Conservation (phyloP, 306 rosid genomes). For the Castanea mollissima region DNA sequence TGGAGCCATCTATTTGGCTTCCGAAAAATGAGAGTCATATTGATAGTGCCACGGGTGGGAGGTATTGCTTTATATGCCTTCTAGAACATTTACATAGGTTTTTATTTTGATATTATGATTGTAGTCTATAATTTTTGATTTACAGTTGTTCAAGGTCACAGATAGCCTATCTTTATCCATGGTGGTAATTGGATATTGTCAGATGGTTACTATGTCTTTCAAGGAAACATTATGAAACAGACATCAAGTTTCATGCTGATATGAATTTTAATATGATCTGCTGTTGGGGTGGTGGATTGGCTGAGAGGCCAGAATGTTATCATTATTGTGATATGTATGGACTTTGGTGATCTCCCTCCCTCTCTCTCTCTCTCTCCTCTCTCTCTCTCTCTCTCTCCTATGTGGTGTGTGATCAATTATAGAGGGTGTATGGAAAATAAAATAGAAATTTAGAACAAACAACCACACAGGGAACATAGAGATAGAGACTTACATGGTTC, state of each 20-base stretch:
- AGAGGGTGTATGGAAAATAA: not conserved
- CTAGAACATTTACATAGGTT: conserved; percentile 5
- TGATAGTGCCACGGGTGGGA: conserved; percentile 79
- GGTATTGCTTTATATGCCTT: conserved; percentile 39
- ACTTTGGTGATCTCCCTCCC: conserved; percentile 57
- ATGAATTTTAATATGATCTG: conserved; percentile 94
- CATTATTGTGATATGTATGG: conserved; percentile 83
- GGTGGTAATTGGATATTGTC: conserved; percentile 98
- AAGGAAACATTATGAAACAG: conserved; percentile 67
- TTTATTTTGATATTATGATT: conserved; percentile 11
- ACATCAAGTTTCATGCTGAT: conserved; percentile 87
- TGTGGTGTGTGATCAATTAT: not conserved
- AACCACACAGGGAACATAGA: too few species aligned
- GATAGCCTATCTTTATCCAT: conserved; percentile 77
- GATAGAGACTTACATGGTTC: not conserved
- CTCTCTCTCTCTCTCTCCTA: not conserved
- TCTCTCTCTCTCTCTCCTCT: not conserved
- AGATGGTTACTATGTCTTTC: conserved; percentile 85
- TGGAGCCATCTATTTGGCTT: conserved; percentile 86
- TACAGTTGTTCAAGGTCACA: conserved; percentile 81
- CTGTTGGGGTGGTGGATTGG: conserved; percentile 97
- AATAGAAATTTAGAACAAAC: too few species aligned
- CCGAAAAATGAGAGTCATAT: conserved; percentile 71
- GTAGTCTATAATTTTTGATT: conserved; percentile 17
- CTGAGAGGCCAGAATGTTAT: conserved; percentile 92